A percentile compares a stretch with the other conserved stretches of the same genome.
Conservation (phyloP, 2,329 filamentous ascomycete species). For the Anthostomella pinea region DNA sequence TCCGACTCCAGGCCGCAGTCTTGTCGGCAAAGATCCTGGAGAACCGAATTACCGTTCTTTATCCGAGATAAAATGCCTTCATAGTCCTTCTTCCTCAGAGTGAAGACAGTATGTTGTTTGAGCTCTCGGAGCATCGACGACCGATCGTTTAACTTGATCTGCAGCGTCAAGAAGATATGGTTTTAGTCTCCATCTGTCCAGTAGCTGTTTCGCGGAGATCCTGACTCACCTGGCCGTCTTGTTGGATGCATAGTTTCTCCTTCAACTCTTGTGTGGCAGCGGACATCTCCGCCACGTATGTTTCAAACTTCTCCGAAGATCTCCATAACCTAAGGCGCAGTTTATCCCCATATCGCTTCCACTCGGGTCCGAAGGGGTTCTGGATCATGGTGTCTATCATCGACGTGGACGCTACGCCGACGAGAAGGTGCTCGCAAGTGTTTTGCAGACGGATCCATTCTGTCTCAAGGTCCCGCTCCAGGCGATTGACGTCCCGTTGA, state of each 20-base stretch:
- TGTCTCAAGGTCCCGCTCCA: constrained; percentile 2
- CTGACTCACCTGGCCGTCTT: constrained; percentile 1
- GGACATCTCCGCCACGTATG: neutral
- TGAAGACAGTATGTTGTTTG: constrained; percentile 1
- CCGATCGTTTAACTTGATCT: constrained; percentile 1
- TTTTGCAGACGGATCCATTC: constrained; percentile 1
- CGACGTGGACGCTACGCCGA: neutral
- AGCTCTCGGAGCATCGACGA: constrained; percentile 2
- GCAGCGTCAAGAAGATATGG: too few relatives aligned
- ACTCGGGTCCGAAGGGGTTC: constrained; percentile 4
- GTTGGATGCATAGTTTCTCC: constrained; percentile 1
- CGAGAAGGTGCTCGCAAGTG: constrained; percentile 1
- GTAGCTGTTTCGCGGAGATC: too few relatives aligned
- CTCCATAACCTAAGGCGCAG: constrained; percentile 4
- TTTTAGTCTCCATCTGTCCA: too few relatives aligned
- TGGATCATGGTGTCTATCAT: constrained; percentile 2
- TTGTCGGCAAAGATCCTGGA: neutral
- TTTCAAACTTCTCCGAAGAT: constrained; percentile 1
- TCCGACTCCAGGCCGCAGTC: neutral
- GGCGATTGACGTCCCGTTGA: neutral
- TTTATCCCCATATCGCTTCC: constrained; percentile 4
- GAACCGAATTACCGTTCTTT: neutral
- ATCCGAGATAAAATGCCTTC: constrained; percentile 4
- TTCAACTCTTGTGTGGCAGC: neutral
- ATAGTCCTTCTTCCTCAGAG: neutral